phyloP scores from a whole-genome alignment of 371 early-diverging fungal genomes.

The Smittium mucronatum region DNA sequence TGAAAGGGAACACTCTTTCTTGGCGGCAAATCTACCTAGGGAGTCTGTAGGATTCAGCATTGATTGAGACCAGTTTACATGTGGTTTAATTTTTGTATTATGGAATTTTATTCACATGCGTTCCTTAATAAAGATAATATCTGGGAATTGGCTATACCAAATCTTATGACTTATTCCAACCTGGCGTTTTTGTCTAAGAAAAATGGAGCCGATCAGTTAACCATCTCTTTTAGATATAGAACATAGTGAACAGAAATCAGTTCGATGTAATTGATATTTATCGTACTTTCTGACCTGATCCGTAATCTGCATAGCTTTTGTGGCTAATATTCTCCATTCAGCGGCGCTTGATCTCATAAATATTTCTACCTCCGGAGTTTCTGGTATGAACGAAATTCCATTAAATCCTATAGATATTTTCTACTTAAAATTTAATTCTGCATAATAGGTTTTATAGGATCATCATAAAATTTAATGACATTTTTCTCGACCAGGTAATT shows the following conservation, averaged over 20 bases:
- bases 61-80: background rate
- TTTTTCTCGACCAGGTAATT: background rate
- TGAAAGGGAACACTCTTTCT: background rate
- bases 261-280: background rate
- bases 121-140: background rate
- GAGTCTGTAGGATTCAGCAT: background rate
- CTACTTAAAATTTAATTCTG: background rate
- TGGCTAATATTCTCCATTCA: background rate
- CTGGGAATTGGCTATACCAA: background rate
- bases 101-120: background rate
- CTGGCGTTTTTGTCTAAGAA: background rate
- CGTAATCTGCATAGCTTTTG: background rate
- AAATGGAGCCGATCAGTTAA: background rate
- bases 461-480: background rate
- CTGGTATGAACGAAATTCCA: background rate
- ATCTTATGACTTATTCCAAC: background rate
- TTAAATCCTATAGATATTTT: background rate
- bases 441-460: background rate
- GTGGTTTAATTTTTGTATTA: background rate
- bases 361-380: background rate
- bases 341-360: background rate
- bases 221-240: background rate
- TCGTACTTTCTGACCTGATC: background rate
- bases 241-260: background rate
- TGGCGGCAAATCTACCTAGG: background rate